Percentiles rank a stretch among this genome's conserved stretches.
These are phyloP conservation scores for Sisymbrium altissimum DNA, from an alignment of 345 rosid genomes.

Conservation along the genomic window DNA sequence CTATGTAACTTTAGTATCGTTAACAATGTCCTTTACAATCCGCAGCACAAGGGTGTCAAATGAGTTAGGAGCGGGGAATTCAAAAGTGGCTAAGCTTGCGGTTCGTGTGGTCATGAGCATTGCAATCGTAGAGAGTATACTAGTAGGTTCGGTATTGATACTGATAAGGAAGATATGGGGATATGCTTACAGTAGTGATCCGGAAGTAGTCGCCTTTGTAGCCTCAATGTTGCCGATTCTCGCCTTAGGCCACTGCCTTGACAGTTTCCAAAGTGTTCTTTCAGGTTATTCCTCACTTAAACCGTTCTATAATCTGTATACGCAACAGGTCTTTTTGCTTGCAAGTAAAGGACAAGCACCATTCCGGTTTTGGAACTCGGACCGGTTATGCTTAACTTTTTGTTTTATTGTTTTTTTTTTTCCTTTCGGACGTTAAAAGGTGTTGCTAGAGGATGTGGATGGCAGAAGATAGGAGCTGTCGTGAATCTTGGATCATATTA, in stretches of 20 bases:
- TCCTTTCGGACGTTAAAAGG: constrained; percentile 25
- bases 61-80: constrained; percentile 57
- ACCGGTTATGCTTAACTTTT: background rate
- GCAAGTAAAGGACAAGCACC: constrained; percentile 8
- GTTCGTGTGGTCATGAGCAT: constrained; percentile 41
- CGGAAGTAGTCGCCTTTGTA: constrained; percentile 34
- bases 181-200: constrained; percentile 35
- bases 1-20: background rate
- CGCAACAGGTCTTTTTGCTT: background rate
- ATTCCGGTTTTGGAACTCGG: background rate
- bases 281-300: constrained; percentile 32
- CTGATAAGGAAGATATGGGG: constrained; percentile 50
- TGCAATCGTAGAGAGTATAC: constrained; percentile 42
- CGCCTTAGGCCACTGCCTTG: constrained; percentile 37
- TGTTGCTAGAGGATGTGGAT: constrained; percentile 54
- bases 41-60: constrained; percentile 56
- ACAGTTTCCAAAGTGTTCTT: constrained; percentile 46
- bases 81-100: constrained; percentile 44
- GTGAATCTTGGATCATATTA: constrained; percentile 47
- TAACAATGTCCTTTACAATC: background rate
- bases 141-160: constrained; percentile 38
- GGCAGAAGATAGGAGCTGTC: constrained; percentile 48
- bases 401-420: background rate
- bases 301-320: background rate
- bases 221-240: constrained; percentile 36